phyloP scores from a whole-genome alignment of 805 yeast species.

The Schwanniomyces yamadae region DNA sequence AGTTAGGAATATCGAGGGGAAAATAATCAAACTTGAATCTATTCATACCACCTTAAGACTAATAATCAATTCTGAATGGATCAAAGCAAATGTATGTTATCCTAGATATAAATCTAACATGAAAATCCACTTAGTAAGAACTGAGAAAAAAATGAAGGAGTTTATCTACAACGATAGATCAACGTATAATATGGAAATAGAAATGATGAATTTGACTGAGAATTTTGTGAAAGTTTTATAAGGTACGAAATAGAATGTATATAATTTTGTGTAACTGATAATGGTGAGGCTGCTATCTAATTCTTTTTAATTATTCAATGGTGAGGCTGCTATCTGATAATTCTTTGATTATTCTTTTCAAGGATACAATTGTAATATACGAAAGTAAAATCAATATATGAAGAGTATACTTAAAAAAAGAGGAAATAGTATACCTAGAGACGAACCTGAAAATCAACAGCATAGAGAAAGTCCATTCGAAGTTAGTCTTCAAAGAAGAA shows the following conservation, averaged over 20 bases:
- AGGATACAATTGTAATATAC: too few relatives aligned
- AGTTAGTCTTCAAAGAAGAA: neutral
- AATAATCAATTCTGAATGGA: constrained; percentile 26
- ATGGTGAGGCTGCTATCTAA: too few relatives aligned
- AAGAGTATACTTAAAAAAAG: neutral
- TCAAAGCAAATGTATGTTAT: constrained; percentile 38
- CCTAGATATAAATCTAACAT: constrained; percentile 46
- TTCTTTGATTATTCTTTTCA: too few relatives aligned
- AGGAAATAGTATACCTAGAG: neutral
- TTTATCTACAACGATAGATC: constrained; percentile 25
- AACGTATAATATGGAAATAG: constrained; percentile 28
- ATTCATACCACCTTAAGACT: constrained; percentile 5
- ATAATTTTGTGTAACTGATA: too few relatives aligned
- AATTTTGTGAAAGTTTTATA: too few relatives aligned
- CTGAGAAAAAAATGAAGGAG: constrained; percentile 4
- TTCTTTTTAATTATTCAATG: too few relatives aligned
- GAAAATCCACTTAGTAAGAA: constrained; percentile 34
- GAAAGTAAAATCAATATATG: neutral
- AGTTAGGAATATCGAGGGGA: constrained; percentile 38
- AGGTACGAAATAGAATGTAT: too few relatives aligned
- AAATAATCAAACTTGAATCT: constrained; percentile 37
- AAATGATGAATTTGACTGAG: constrained; percentile 8
- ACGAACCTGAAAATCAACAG: too few relatives aligned
- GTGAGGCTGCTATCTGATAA: too few relatives aligned
- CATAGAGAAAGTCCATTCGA: too few relatives aligned